Percentiles rank a stretch among this genome's conserved stretches.
phyloP scores from a whole-genome alignment of 2,329 filamentous ascomycete genomes.

The Calonectria pseudoreteaudii region DNA sequence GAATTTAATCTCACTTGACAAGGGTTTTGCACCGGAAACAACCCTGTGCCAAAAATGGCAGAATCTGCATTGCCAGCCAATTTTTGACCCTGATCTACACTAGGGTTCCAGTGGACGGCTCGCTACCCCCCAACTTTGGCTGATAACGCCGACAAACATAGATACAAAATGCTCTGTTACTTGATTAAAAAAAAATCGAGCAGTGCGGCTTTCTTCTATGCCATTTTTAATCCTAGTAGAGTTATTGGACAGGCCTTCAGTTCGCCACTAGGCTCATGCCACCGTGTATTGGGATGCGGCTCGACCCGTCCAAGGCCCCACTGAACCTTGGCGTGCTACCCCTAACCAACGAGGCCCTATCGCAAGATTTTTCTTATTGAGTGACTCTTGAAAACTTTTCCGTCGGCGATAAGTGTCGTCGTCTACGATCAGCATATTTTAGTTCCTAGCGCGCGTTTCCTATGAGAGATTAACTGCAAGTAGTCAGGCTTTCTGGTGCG shows the following conservation, averaged over 20 bases:
- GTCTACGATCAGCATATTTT: neutral
- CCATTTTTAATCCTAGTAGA: neutral
- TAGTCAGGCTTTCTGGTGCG: neutral
- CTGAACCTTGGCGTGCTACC: neutral
- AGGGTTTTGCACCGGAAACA: neutral
- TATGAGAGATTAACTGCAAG: neutral
- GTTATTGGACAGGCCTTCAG: neutral
- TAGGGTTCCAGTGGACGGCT: neutral
- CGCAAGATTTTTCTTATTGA: neutral
- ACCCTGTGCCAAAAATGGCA: neutral
- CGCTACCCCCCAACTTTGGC: neutral
- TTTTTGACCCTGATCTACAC: neutral
- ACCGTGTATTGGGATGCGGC: neutral
- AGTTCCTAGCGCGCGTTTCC: neutral
- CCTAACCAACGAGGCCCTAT: neutral
- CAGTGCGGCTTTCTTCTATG: neutral
- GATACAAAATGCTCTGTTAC: no score
- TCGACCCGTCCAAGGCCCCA: neutral
- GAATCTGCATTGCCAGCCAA: neutral
- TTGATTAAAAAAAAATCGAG: no score
- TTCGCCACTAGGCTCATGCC: neutral
- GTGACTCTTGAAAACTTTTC: neutral
- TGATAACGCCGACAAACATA: neutral
- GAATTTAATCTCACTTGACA: neutral
- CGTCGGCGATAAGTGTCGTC: neutral